Base-by-base conservation (phyloP, 202 grass and related monocot genomes). In the Elaeis oleifera region DNA sequence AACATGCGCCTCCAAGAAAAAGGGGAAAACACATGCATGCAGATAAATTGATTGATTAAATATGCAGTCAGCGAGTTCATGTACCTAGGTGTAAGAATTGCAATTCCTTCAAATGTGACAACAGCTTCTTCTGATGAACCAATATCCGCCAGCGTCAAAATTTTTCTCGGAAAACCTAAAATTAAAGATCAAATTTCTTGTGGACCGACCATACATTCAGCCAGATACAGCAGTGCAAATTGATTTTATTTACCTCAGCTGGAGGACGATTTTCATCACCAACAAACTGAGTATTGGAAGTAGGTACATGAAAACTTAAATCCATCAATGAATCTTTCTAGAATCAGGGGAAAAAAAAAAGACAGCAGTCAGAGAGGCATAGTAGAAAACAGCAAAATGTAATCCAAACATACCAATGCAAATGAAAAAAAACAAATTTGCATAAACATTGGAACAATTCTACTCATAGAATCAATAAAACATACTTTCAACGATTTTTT, bases 261-360 rank as follows among this genome's bases (percentile, higher is more conserved):
- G 88, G 64, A 60, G 88, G 80, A 44, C 68, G 71, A 51, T 86
- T 58, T 55, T 97, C 92, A 75, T 96, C 87, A 68, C 91, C 91
- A 68, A 80, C n/a, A 64, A 83, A 96, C 61, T 88, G 84, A 26
- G 91, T 96, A 76, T 96, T 96, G 51, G 87, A 71, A 69, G 81
- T 85, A 21, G 87, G 91, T 49, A 96, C 71, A 80, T 97, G 92
- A 80, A 97, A 97, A 85, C 92, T 97, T 76, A 91, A 68, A 84
- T 97, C 92, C 84, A 91, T 89, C 65, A 97, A 60, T 0, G 84
- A 97, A 89, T 97, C 92, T 97, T 97, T 97, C 92, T 96, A 72
- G 57, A 85, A 28, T 72, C 53, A 14, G 32, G 15, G 28, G 1
- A 1, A 31, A 31, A 81, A 16, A 18, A 78, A 39, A 68, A 67